phyloP scores from a whole-genome alignment of 2,329 filamentous ascomycete species.

The Exophiala spinifera region DNA sequence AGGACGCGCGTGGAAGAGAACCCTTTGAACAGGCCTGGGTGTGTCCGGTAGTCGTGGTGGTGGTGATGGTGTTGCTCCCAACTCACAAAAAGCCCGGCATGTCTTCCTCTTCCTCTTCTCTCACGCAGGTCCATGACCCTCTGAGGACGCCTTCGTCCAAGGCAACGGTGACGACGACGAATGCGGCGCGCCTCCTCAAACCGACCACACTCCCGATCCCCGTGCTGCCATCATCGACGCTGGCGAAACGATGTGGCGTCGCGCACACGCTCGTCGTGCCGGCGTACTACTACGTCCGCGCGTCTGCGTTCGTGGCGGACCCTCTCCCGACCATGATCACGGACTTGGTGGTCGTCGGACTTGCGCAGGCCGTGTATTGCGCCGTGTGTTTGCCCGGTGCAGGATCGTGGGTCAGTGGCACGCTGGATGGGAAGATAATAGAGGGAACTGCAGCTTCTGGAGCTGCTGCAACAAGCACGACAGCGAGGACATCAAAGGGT shows the following conservation, averaged over 20 bases:
- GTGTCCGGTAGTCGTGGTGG: no score
- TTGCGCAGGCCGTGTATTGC: conserved; percentile 61
- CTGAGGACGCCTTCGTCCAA: not conserved
- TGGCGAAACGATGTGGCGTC: conserved; percentile 58
- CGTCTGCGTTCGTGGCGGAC: conserved; percentile 65
- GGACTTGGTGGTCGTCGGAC: conserved; percentile 60
- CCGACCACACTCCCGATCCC: conserved; percentile 40
- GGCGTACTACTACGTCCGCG: conserved; percentile 60
- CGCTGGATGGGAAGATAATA: conserved; percentile 18
- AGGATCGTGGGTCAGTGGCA: conserved; percentile 35
- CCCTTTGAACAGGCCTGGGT: no score
- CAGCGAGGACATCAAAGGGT: conserved; percentile 8
- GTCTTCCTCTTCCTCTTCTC: not conserved
- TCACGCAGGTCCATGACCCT: not conserved
- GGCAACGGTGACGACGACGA: not conserved
- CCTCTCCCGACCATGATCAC: conserved; percentile 63
- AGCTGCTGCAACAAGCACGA: conserved; percentile 6
- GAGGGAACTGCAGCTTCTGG: conserved; percentile 23
- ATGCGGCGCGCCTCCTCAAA: conserved; percentile 24
- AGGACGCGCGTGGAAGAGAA: no score
- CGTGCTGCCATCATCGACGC: conserved; percentile 45
- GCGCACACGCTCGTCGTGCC: conserved; percentile 67
- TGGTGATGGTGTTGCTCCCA: no score
- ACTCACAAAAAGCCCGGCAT: no score
- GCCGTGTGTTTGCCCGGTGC: conserved; percentile 58